A percentile compares a stretch with the other conserved stretches of the same genome.
These are phyloP conservation scores for Clavulina sp. DNA, from an alignment of 768 basidiomycete genomes.

Conservation along the genomic window DNA sequence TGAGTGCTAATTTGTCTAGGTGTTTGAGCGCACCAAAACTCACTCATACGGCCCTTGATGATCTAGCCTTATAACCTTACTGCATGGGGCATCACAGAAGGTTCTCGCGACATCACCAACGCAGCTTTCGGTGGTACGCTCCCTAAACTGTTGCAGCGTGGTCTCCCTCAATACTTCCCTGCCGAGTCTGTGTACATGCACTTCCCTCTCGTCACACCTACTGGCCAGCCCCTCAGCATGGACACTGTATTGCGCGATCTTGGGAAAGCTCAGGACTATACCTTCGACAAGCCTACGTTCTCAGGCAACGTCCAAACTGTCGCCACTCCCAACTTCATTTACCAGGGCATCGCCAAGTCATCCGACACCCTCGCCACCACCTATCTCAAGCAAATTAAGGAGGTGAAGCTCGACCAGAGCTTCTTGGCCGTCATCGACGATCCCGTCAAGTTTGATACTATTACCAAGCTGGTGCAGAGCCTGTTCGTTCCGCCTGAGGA, in stretches of 20 bases:
- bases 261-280: conserved; percentile 36
- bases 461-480: conserved; percentile 4
- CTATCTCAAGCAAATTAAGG: background rate
- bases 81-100: conserved; percentile 37
- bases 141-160: conserved; percentile 41
- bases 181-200: conserved; percentile 61
- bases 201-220: conserved; percentile 75
- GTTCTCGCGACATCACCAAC: background rate
- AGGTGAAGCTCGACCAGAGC: background rate
- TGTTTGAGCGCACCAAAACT: conserved; percentile 8
- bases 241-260: conserved; percentile 37
- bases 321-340: conserved; percentile 13
- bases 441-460: background rate
- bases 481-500: conserved; percentile 9
- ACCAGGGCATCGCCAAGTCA: no score
- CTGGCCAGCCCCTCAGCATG: conserved; percentile 29
- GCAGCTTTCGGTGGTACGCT: conserved; percentile 22
- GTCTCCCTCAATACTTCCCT: conserved; percentile 49
- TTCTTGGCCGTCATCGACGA: conserved; percentile 1
- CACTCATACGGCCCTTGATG: background rate
- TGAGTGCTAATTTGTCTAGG: no score
- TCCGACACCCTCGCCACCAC: background rate
- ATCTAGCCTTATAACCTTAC: conserved; percentile 58
- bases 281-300: conserved; percentile 31
- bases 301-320: conserved; percentile 13